Percentiles rank a stretch among this genome's conserved stretches.
Conservation (phyloP, 495 filamentous ascomycete species). For the Wilcoxina mikolae region DNA sequence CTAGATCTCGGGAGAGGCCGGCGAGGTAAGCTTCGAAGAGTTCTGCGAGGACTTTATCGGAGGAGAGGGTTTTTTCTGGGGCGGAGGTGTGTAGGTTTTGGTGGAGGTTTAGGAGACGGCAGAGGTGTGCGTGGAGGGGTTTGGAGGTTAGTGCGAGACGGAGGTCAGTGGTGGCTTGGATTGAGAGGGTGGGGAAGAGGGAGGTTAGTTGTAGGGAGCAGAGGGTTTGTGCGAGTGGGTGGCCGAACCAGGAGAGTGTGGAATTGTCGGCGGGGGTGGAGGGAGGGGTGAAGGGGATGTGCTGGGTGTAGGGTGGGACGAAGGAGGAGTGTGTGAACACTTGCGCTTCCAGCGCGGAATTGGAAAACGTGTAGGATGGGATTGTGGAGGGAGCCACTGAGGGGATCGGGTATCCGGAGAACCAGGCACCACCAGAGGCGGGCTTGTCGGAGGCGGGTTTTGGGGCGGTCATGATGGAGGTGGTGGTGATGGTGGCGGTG, state of each 20-base stretch:
- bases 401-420: neutral
- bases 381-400: neutral
- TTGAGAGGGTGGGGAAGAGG: neutral
- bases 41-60: conserved; percentile 17
- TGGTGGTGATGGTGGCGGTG: neutral
- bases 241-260: neutral
- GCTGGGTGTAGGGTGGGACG: too few species aligned
- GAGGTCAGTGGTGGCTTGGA: conserved; percentile 4
- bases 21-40: conserved; percentile 23
- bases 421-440: neutral
- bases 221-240: neutral
- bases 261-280: neutral
- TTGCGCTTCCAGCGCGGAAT: neutral
- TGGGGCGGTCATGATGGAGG: neutral
- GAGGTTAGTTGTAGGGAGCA: neutral
- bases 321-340: neutral
- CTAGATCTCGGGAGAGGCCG: conserved; percentile 19
- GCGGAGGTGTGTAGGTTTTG: conserved; percentile 12
- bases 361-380: neutral
- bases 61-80: conserved; percentile 8
- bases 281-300: neutral
- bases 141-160: conserved; percentile 15
- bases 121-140: conserved; percentile 21
- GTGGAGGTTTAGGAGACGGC: conserved; percentile 14
- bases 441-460: neutral